A percentile compares a stretch with the other conserved stretches of the same genome.
Conservation (phyloP, 768 basidiomycete genomes). For the Suillus sp. region DNA sequence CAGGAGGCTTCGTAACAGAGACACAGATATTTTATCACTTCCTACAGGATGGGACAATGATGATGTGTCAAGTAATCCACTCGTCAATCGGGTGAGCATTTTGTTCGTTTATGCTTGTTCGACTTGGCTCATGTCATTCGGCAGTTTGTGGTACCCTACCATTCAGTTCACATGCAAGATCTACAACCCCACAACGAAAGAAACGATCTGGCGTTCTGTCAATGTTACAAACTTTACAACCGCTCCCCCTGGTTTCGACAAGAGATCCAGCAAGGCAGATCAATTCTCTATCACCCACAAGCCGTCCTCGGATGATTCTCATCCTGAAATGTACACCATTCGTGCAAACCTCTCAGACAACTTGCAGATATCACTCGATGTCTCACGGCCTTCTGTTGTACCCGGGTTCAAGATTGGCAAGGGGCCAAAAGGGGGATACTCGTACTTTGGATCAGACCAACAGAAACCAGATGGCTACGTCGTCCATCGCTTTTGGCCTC, state of each 20-base stretch:
- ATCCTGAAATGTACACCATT: constrained; percentile 78
- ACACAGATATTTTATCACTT: constrained; percentile 88
- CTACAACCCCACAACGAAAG: constrained; percentile 74
- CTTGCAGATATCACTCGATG: constrained; percentile 76
- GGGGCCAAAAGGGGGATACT: constrained; percentile 85
- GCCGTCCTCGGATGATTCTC: constrained; percentile 52
- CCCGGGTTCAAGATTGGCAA: constrained; percentile 92
- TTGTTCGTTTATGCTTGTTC: constrained; percentile 12
- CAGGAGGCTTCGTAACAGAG: constrained; percentile 85
- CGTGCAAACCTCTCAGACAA: constrained; percentile 77
- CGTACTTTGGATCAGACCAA: constrained; percentile 77
- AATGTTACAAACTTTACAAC: constrained; percentile 81
- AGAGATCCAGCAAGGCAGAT: constrained; percentile 84
- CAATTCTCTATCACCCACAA: constrained; percentile 78
- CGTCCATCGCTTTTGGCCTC: constrained; percentile 91
- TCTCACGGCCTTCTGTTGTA: constrained; percentile 65
- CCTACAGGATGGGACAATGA: constrained; percentile 72
- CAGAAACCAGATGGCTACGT: constrained; percentile 81
- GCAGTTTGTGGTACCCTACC: constrained; percentile 89
- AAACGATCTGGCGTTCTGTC: constrained; percentile 82
- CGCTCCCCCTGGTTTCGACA: constrained; percentile 77
- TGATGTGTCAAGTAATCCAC: constrained; percentile 88
- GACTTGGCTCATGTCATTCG: constrained; percentile 18
- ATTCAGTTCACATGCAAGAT: constrained; percentile 94
- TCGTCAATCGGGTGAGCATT: constrained; percentile 80